Base-by-base conservation (phyloP, 371 early-diverging fungal genomes). In the Mucor saturninus region DNA sequence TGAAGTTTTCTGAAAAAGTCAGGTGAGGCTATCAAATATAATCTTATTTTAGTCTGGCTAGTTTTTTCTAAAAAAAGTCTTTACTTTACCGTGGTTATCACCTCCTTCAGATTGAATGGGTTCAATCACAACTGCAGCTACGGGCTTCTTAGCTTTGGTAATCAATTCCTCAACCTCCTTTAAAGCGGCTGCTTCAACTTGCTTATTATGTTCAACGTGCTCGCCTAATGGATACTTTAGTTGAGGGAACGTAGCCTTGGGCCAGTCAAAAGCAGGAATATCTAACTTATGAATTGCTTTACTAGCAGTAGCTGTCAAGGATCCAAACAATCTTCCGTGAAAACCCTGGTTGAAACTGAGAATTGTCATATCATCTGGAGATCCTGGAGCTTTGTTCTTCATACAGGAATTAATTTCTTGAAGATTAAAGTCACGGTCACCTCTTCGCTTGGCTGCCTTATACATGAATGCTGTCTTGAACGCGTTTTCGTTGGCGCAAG, bases 21-120 rank as follows among this genome's bases (percentile, higher is more conserved):
- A 8, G 88, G 73, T 8, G 91, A 88, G 2, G 93, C 91, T 80
- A 57, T 21, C 21, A 21, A 21, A 21, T 21, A 21, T 21, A 21
- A 21, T 21, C 1, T 21, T 21, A 21, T 21, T 21, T 21, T 21
- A 21, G 21, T 21, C 21, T 21, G 21, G 32, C 14, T 35, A 35
- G 37, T 30, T 42, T 56, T 51, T 29, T 30, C 42, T 7, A 13
- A 55, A 29, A 11, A 4, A 56, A 45, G 29, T 32, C 5, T 50
- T 56, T 57, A 31, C 2, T n/a, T 15, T 75, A 80, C 80, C 80
- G 64, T 84, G 84, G 60, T 86, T 84, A 56, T 93, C 91, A 10
- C 94, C 94, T n/a, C 94, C 94, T 68, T 94, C 94, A 29, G 91
- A 87, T 68, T 91, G 91, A 56, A 94, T 81, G 2, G 94, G 93